Evolutionary conservation across 2,329 filamentous ascomycete genomes (phyloP).

Genomic region (Arthrobotrys sinensis): DNA sequence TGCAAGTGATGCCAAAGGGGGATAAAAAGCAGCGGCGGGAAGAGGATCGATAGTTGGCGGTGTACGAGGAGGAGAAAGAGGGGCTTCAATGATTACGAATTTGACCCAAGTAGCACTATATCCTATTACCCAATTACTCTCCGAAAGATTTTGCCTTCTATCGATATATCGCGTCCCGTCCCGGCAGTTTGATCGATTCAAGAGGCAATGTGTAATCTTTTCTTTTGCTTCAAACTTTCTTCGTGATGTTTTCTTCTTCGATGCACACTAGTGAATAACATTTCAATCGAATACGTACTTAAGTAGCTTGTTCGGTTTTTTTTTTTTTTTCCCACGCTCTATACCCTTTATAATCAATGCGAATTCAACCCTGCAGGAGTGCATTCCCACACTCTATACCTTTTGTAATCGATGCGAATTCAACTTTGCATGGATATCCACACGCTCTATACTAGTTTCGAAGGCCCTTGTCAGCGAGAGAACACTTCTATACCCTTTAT

Average conservation of each 20-base stretch:
- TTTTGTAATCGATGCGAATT: no score
- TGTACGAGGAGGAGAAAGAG: not conserved
- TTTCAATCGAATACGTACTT: not conserved
- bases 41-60: not conserved
- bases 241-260: slow-evolving; percentile 21
- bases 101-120: slow-evolving; percentile 28
- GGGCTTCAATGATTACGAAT: slow-evolving; percentile 14
- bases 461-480: no score
- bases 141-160: slow-evolving; percentile 19
- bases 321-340: not conserved
- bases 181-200: slow-evolving; percentile 14
- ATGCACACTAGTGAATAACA: not conserved
- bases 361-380: not conserved
- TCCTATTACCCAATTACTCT: slow-evolving; percentile 41
- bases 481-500: no score
- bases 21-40: slow-evolving; percentile 3
- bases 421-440: no score
- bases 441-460: no score
- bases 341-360: not conserved
- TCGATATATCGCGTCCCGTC: slow-evolving; percentile 25
- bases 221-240: slow-evolving; percentile 12
- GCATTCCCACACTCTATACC: not conserved
- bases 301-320: not conserved
- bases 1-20: slow-evolving; percentile 1
- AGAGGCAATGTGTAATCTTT: not conserved